These are phyloP conservation scores for Russula ochroleuca DNA, from an alignment of 768 basidiomycete genomes.

Conservation along the genomic window DNA sequence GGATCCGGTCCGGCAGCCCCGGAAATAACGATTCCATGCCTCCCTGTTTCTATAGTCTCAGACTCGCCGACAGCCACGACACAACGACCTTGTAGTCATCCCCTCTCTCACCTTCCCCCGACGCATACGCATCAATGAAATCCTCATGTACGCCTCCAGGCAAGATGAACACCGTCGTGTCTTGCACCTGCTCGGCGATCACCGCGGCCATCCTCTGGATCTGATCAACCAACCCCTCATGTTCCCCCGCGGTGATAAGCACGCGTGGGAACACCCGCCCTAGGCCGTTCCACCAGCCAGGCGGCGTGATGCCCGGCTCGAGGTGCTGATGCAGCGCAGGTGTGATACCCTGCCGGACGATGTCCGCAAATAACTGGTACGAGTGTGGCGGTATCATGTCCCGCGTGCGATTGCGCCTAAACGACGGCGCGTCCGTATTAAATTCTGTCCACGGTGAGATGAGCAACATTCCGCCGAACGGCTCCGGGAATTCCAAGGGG, in stretches of 20 bases:
- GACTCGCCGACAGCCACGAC: no score
- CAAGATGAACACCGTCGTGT: slow-evolving; percentile 4
- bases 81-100: background rate
- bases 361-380: background rate
- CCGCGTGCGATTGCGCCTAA: background rate
- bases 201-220: background rate
- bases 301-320: slow-evolving; percentile 5
- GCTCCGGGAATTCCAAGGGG: background rate
- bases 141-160: slow-evolving; percentile 22
- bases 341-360: background rate
- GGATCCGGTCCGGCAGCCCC: no score
- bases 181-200: slow-evolving; percentile 1
- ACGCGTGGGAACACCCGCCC: background rate
- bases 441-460: slow-evolving; percentile 9
- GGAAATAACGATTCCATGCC: no score
- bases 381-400: background rate
- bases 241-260: slow-evolving; percentile 1
- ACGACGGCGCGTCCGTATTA: slow-evolving; percentile 9
- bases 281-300: slow-evolving; percentile 4
- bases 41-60: no score
- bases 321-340: slow-evolving; percentile 2
- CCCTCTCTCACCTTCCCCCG: slow-evolving; percentile 7
- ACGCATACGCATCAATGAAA: background rate
- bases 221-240: slow-evolving; percentile 4
- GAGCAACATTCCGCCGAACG: slow-evolving; percentile 6